phyloP scores from a whole-genome alignment of 805 yeast genomes.

The Candida easanensis region DNA sequence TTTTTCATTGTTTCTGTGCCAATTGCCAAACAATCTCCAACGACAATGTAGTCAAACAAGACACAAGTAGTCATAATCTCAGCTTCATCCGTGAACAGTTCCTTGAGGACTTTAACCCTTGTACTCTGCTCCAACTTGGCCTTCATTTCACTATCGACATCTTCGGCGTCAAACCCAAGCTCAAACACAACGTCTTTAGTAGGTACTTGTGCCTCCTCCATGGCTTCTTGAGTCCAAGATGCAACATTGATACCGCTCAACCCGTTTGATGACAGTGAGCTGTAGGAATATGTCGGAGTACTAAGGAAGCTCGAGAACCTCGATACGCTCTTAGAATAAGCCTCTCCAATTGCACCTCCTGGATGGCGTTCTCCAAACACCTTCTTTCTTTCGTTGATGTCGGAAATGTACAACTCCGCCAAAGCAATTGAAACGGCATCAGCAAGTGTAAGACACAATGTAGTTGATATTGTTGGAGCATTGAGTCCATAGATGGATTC shows the following conservation, averaged over 20 bases:
- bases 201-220: conserved; percentile 3
- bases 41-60: conserved; percentile 24
- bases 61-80: conserved; percentile 10
- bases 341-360: conserved; percentile 84
- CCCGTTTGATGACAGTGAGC: conserved; percentile 15
- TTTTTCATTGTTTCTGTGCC: conserved; percentile 10
- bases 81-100: conserved; percentile 29
- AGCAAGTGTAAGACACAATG: conserved; percentile 69
- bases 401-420: conserved; percentile 61
- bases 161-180: conserved; percentile 17
- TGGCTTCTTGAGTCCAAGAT: background rate
- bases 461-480: conserved; percentile 86
- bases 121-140: conserved; percentile 22
- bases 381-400: conserved; percentile 48
- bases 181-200: conserved; percentile 20
- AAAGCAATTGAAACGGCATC: conserved; percentile 78
- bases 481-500: conserved; percentile 65
- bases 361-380: conserved; percentile 77
- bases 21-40: conserved; percentile 9
- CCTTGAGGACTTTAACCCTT: conserved; percentile 24
- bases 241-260: conserved; percentile 9
- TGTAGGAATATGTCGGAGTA: conserved; percentile 26
- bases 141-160: conserved; percentile 17
- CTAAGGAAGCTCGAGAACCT: conserved; percentile 10
- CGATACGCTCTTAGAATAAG: conserved; percentile 27